phyloP scores from a whole-genome alignment of 2,329 filamentous ascomycete genomes.

The Capronia coronata region DNA sequence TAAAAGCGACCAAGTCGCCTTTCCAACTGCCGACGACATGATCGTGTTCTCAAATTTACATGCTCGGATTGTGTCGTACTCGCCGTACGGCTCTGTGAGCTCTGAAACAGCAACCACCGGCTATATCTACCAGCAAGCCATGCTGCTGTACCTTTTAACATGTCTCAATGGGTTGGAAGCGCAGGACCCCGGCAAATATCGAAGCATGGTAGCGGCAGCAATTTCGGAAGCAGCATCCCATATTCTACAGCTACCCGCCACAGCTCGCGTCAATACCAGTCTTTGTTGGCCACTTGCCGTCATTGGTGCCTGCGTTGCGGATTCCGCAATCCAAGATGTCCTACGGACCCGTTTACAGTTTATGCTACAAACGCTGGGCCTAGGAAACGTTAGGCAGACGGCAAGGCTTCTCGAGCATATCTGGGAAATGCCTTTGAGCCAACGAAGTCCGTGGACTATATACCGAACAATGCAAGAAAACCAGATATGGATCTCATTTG shows the following conservation, averaged over 20 bases:
- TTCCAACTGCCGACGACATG: constrained; percentile 39
- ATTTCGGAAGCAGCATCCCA: not conserved
- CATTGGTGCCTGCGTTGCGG: not conserved
- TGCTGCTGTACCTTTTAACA: constrained; percentile 40
- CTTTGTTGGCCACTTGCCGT: not conserved
- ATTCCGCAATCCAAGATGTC: not conserved
- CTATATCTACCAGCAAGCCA: constrained; percentile 42
- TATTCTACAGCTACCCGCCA: not conserved
- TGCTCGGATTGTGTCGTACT: constrained; percentile 39
- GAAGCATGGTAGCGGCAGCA: not conserved
- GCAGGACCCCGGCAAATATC: not conserved
- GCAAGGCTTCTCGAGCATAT: constrained; percentile 40
- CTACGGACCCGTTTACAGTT: not conserved
- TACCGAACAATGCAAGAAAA: constrained; percentile 43
- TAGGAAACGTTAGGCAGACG: constrained; percentile 45
- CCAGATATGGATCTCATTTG: constrained; percentile 47
- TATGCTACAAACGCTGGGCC: constrained; percentile 37
- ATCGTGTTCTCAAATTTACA: constrained; percentile 42
- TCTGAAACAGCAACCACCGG: constrained; percentile 39
- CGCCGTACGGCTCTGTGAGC: constrained; percentile 34
- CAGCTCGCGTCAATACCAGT: not conserved
- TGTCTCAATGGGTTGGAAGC: constrained; percentile 33
- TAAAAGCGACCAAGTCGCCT: constrained; percentile 26
- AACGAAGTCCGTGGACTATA: constrained; percentile 41
- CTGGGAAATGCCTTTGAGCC: constrained; percentile 36